Evolutionary conservation across 805 yeast species (phyloP), one percentile per base, ranked within the genome.

Genomic region (Candida nitratophila): DNA sequence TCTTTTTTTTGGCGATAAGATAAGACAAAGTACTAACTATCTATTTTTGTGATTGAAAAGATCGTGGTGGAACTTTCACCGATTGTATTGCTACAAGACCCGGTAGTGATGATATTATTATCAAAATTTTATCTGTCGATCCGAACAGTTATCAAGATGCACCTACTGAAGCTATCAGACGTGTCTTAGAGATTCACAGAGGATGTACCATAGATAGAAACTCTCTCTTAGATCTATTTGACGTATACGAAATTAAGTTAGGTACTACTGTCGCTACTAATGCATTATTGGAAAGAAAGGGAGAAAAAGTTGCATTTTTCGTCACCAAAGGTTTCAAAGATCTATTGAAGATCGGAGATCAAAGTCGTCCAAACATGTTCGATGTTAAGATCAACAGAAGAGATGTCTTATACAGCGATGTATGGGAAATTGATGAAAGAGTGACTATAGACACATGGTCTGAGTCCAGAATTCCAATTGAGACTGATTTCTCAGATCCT

Each of bases 41-140:
- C 19, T 35, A 12, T 35, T 35, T 36, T 22, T 22, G 21, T 21
- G 7, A 11, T 36, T 22, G 5, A 8, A 14, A 12, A 36, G 51
- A 59, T 51, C 63, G 87, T 43, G 96, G 96, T 49, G 96, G 96
- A 39, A 87, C 96, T 1, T 86, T 86, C 65, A 85, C 95, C 1
- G 95, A 84, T 56, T 66, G 78, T 58, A 55, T 76, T 48, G 39
- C 39, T 4, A 36, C 39, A 10, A 36, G 39, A 22, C 39, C 39
- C 4, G 39, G 39, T 11, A 10, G n/a, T 15, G 30, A 21, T 10
- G 39, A 36, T 22, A 36, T 36, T 22, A n/a, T 36, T 8, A 7
- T 36, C 11, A 36, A 36, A n/a, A 36, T 36, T 22, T 22, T 36
- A 22, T 36, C 39, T 15, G 39, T 36, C n/a, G 39, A 36, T 36